Percentiles rank a stretch among this genome's conserved stretches.
These are phyloP conservation scores for Barnettozyma wickerhamii DNA, from an alignment of 805 yeast species.

Conservation along the genomic window DNA sequence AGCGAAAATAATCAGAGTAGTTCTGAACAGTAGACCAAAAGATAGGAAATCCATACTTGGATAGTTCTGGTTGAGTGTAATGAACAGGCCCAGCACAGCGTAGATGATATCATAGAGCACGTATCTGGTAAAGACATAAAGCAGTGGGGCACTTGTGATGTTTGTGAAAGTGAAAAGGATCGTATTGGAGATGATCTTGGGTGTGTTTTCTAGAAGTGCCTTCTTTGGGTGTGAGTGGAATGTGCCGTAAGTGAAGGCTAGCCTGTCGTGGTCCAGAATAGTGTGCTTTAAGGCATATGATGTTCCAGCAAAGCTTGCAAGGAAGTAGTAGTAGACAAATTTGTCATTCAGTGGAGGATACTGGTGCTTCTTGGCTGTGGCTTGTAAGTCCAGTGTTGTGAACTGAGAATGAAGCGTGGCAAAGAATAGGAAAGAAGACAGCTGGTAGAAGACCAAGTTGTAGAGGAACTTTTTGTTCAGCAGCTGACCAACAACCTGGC, in stretches of 20 bases:
- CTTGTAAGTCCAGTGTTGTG: constrained; percentile 18
- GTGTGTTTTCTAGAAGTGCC: constrained; percentile 25
- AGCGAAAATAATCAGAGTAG: constrained; percentile 32
- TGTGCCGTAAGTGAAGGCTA: constrained; percentile 39
- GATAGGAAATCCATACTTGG: constrained; percentile 36
- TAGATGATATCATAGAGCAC: constrained; percentile 37
- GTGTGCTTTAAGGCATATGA: constrained; percentile 49
- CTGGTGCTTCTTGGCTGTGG: constrained; percentile 34
- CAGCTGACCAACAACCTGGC: constrained; percentile 24
- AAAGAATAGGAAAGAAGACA: constrained; percentile 24
- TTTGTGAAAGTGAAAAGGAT: constrained; percentile 27
- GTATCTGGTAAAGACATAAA: constrained; percentile 38
- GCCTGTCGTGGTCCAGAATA: constrained; percentile 49
- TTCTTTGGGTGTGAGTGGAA: constrained; percentile 36
- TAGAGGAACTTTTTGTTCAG: constrained; percentile 22
- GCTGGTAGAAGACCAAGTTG: constrained; percentile 18
- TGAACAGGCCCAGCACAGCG: constrained; percentile 27
- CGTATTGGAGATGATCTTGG: constrained; percentile 35
- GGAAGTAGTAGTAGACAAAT: constrained; percentile 47
- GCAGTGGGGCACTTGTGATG: constrained; percentile 25
- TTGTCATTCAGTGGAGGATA: constrained; percentile 39
- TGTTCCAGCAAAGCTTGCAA: constrained; percentile 35
- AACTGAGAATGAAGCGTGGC: constrained; percentile 21
- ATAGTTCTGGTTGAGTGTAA: constrained; percentile 35
- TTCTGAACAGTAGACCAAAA: constrained; percentile 26